Evolutionary conservation across 2,329 filamentous ascomycete species (phyloP).

Genomic region (Chaetomium olivaceum): DNA sequence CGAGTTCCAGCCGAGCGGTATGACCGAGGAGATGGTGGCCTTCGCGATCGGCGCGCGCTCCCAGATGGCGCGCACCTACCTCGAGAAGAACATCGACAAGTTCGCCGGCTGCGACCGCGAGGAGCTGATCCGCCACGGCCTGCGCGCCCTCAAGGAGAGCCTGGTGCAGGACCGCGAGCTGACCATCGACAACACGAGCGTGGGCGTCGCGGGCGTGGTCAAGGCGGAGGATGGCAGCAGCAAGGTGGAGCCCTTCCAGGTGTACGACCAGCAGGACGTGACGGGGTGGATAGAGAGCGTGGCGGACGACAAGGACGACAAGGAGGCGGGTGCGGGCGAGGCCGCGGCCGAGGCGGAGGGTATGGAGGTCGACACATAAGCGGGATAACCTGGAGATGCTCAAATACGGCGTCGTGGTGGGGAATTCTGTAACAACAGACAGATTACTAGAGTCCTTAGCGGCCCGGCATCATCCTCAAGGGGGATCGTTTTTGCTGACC

Average conservation of each 20-base stretch:
- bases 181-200: slow-evolving; percentile 93
- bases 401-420: not conserved
- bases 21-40: slow-evolving; percentile 96
- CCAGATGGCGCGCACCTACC: slow-evolving; percentile 96
- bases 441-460: slow-evolving; percentile 3
- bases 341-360: slow-evolving; percentile 37
- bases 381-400: not conserved
- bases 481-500: too few species aligned
- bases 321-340: slow-evolving; percentile 40
- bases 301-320: slow-evolving; percentile 55
- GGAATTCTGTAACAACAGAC: slow-evolving; percentile 3
- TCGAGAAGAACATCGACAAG: slow-evolving; percentile 85
- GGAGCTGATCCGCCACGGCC: slow-evolving; percentile 85
- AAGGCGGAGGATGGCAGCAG: slow-evolving; percentile 53
- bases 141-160: slow-evolving; percentile 91
- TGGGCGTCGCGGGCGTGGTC: slow-evolving; percentile 74
- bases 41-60: slow-evolving; percentile 94
- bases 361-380: slow-evolving; percentile 39
- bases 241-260: slow-evolving; percentile 76
- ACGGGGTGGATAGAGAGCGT: slow-evolving; percentile 80
- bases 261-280: slow-evolving; percentile 87
- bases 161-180: slow-evolving; percentile 96
- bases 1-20: slow-evolving; percentile 94
- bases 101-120: slow-evolving; percentile 78
- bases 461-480: not conserved